These are phyloP conservation scores for Pseudocercospora eumusae DNA, from an alignment of 2,329 filamentous ascomycete genomes.

Conservation along the genomic window DNA sequence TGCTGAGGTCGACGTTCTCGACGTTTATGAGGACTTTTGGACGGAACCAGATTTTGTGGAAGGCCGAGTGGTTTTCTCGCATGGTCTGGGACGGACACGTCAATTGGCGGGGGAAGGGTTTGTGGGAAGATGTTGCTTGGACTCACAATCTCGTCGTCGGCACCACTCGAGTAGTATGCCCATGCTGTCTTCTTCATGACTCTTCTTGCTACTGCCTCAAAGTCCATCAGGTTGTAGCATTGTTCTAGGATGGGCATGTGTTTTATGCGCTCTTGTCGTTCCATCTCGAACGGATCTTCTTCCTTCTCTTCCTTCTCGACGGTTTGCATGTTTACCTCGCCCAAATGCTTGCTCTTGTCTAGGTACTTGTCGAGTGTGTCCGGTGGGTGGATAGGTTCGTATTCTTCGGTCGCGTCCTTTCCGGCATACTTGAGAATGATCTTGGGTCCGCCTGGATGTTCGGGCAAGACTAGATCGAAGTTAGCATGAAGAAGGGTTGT, in stretches of 20 bases:
- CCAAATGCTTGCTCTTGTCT: slow-evolving; percentile 80
- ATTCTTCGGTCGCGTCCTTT: slow-evolving; percentile 90
- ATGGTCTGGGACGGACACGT: slow-evolving; percentile 58
- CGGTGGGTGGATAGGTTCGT: slow-evolving; percentile 83
- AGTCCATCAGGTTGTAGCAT: slow-evolving; percentile 93
- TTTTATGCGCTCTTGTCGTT: slow-evolving; percentile 66
- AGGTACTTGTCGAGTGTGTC: slow-evolving; percentile 84
- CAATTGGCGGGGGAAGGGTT: not conserved
- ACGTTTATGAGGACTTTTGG: slow-evolving; percentile 88
- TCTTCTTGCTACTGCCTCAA: slow-evolving; percentile 84
- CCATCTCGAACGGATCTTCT: slow-evolving; percentile 69
- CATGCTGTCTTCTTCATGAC: slow-evolving; percentile 97
- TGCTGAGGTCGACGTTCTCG: slow-evolving; percentile 79
- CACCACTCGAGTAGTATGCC: slow-evolving; percentile 96
- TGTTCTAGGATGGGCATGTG: slow-evolving; percentile 78
- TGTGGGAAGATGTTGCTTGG: not conserved
- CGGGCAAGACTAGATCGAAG: slow-evolving; percentile 28
- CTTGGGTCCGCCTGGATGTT: slow-evolving; percentile 85
- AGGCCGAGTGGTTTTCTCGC: slow-evolving; percentile 81
- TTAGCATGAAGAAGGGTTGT: slow-evolving; percentile 43
- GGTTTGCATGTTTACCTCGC: slow-evolving; percentile 83
- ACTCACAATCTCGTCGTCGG: slow-evolving; percentile 62
- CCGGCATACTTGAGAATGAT: slow-evolving; percentile 97
- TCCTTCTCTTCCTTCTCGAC: slow-evolving; percentile 68
- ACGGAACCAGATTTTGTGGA: slow-evolving; percentile 97